Evolutionary conservation across 805 yeast species (phyloP).

Genomic region (Teunomyces stri): DNA sequence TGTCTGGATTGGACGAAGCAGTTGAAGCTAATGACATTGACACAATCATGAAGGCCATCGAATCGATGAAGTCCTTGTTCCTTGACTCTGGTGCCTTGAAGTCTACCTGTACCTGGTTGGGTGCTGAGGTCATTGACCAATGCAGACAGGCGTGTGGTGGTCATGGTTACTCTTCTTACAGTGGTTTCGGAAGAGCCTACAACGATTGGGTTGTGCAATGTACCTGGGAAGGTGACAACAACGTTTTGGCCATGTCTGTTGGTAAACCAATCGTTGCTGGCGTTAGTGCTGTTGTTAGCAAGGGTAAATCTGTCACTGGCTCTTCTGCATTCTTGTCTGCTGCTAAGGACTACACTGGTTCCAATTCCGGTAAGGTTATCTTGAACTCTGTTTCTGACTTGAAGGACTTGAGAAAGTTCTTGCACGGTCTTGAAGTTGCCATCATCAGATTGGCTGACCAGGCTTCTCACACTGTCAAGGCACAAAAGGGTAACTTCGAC

Average conservation of each 20-base stretch:
- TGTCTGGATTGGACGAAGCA: constrained; percentile 54
- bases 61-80: constrained; percentile 71
- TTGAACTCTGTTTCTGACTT: constrained; percentile 26
- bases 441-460: constrained; percentile 38
- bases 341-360: constrained; percentile 23
- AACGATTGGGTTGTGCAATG: constrained; percentile 97
- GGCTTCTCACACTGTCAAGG: constrained; percentile 28
- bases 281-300: constrained; percentile 30
- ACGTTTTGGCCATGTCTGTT: constrained; percentile 75
- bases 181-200: constrained; percentile 86
- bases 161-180: constrained; percentile 91
- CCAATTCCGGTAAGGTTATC: constrained; percentile 18
- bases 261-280: constrained; percentile 73
- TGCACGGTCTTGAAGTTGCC: constrained; percentile 36
- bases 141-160: constrained; percentile 95
- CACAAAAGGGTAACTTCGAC: constrained; percentile 44
- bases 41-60: constrained; percentile 46
- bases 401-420: constrained; percentile 27
- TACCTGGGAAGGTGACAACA: constrained; percentile 98
- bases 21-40: constrained; percentile 49
- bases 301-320: constrained; percentile 46
- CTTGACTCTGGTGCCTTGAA: constrained; percentile 84
- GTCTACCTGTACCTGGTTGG: constrained; percentile 86
- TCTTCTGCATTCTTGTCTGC: constrained; percentile 43
- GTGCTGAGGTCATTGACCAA: constrained; percentile 78